These are phyloP conservation scores for Elsinoe fawcettii DNA, from an alignment of 2,329 filamentous ascomycete species.

Conservation along the genomic window DNA sequence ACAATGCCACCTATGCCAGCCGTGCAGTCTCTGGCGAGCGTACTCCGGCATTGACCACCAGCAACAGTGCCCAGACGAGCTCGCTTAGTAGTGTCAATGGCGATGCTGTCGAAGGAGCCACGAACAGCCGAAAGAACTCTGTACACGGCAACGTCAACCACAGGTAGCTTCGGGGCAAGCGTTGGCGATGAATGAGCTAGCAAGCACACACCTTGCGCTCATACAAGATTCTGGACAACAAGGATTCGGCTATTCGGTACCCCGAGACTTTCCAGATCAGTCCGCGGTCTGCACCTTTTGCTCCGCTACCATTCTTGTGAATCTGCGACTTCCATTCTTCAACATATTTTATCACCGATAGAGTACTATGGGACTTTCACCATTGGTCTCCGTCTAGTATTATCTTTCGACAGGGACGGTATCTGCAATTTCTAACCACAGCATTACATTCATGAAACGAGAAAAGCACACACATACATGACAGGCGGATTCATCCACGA, in stretches of 20 bases:
- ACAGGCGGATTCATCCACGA: background rate
- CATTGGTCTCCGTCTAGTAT: background rate
- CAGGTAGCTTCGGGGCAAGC: background rate
- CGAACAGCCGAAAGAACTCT: conserved; percentile 24
- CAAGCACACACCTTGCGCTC: too few relatives aligned
- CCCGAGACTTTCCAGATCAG: too few relatives aligned
- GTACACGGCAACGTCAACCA: conserved; percentile 16
- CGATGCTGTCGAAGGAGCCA: conserved; percentile 30
- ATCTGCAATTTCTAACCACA: background rate
- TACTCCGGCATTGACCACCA: conserved; percentile 11
- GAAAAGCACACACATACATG: conserved; percentile 1
- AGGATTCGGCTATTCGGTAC: background rate
- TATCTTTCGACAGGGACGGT: background rate
- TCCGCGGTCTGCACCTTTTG: too few relatives aligned
- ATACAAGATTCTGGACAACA: background rate
- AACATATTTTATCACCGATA: conserved; percentile 1
- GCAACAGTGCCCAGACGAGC: conserved; percentile 18
- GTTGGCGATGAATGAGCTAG: background rate
- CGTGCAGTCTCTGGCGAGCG: conserved; percentile 9
- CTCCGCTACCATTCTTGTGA: background rate
- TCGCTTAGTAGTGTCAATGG: conserved; percentile 25
- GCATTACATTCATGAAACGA: background rate
- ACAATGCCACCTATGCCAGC: conserved; percentile 16
- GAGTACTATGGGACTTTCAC: background rate
- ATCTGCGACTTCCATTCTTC: background rate